Percentiles rank a stretch among this genome's conserved stretches.
Conservation (phyloP, 108 stramenopile genomes). For the Schizochytrium sp. region DNA sequence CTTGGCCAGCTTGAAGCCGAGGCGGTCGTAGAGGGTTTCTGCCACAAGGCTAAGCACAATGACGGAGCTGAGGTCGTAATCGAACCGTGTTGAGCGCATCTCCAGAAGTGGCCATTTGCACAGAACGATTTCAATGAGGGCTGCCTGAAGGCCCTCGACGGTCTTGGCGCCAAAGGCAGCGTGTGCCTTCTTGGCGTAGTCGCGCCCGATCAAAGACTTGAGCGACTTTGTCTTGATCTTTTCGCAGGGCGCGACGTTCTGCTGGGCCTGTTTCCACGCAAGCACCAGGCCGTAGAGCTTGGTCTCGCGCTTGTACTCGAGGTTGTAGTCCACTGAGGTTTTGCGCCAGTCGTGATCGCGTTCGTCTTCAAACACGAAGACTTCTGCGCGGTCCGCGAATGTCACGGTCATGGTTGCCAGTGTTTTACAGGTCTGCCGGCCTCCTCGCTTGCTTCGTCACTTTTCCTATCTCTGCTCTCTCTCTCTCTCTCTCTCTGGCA, state of each 20-base stretch:
- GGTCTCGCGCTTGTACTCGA: conserved; percentile 40
- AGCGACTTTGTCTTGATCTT: conserved; percentile 18
- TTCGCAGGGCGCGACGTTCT: background rate
- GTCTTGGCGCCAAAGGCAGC: background rate
- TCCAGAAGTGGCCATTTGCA: conserved; percentile 30
- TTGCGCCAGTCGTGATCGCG: background rate
- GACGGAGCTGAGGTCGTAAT: conserved; percentile 36
- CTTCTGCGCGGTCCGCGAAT: conserved; percentile 45
- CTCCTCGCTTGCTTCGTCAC: background rate
- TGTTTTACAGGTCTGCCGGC: background rate
- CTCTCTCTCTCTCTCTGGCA: background rate
- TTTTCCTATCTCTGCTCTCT: background rate
- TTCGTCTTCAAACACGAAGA: conserved; percentile 18
- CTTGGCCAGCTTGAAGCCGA: background rate
- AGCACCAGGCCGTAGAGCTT: conserved; percentile 22
- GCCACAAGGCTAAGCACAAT: conserved; percentile 47
- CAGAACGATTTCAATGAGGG: background rate
- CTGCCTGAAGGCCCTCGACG: background rate
- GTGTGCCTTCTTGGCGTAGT: conserved; percentile 3
- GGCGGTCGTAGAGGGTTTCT: conserved; percentile 18
- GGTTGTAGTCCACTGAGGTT: conserved; percentile 42
- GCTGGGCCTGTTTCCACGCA: conserved; percentile 16
- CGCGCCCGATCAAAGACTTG: background rate
- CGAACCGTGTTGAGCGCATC: background rate
- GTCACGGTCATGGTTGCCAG: background rate